Conservation (phyloP, 2,329 filamentous ascomycete genomes). For the Exophiala aquamarina region DNA sequence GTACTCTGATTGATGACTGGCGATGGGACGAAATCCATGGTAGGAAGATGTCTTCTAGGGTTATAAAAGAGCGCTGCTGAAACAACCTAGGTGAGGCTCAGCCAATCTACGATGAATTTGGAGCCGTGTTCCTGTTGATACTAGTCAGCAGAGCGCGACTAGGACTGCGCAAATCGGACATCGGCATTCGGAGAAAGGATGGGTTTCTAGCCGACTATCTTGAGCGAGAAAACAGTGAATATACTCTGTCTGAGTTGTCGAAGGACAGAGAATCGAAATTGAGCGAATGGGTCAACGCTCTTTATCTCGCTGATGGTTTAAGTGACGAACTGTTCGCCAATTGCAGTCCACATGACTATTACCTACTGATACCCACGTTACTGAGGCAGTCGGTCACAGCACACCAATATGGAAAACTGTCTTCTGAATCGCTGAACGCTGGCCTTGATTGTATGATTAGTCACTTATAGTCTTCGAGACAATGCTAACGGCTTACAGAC, state of each 20-base stretch:
- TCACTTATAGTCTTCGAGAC: slow-evolving; percentile 14
- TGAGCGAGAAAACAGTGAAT: slow-evolving; percentile 45
- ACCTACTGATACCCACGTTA: slow-evolving; percentile 61
- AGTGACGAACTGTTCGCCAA: slow-evolving; percentile 64
- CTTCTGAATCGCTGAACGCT: slow-evolving; percentile 59
- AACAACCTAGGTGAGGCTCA: slow-evolving; percentile 54
- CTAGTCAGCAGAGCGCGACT: slow-evolving; percentile 60
- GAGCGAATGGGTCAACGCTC: slow-evolving; percentile 59
- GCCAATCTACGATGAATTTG: slow-evolving; percentile 66
- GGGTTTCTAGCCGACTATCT: slow-evolving; percentile 59
- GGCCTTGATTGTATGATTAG: slow-evolving; percentile 60
- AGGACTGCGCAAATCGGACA: slow-evolving; percentile 50
- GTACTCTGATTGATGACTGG: slow-evolving; percentile 62
- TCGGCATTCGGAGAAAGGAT: slow-evolving; percentile 51
- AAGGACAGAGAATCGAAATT: slow-evolving; percentile 59
- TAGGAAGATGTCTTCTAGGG: slow-evolving; percentile 22
- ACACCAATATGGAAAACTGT: slow-evolving; percentile 55
- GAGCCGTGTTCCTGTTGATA: slow-evolving; percentile 59
- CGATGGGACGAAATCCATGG: slow-evolving; percentile 64
- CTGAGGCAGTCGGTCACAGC: slow-evolving; percentile 62
- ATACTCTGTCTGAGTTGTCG: slow-evolving; percentile 51
- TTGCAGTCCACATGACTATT: slow-evolving; percentile 65
- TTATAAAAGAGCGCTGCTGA: slow-evolving; percentile 26
- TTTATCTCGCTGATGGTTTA: slow-evolving; percentile 64
- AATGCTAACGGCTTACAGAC: slow-evolving; percentile 40